Base-by-base conservation (phyloP, 106 monocot genomes). In the Apostasia shenzhenica region DNA sequence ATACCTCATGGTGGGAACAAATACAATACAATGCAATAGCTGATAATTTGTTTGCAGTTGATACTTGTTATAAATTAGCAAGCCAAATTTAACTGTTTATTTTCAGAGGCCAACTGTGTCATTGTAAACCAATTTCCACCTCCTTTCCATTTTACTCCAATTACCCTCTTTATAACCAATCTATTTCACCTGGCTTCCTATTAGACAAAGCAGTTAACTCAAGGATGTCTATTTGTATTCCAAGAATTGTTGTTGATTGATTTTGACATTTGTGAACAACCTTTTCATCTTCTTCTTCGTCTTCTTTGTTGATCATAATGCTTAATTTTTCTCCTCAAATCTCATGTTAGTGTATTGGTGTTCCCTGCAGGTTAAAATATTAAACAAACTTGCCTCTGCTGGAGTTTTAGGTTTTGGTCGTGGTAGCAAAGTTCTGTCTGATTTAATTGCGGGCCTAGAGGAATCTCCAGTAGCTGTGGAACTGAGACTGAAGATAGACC, bases 401-500 rank as follows among this genome's bases (percentile, higher is more conserved):
- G 84, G 71, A 72, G 70, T 78, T 73, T 75, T 76, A 54, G 84
- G 73, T 67, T 70, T 71, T 73, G 54, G 51, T 48, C 55, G 54
- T 66, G 92, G 86, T 45, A 92, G 97, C 77, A 81, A 81, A 73
- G 77, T 81, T 77, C 77, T 97, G 67, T 92, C 89, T 59, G 87
- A 97, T 78, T 75, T 97, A 81, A 67, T 97, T n/a, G 89, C 87
- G 45, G 92, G 92, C 12, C 74, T 97, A 46, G 86, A 97, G 67
- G 97, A 97, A 73, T 75, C 97, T 52, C 77, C 73, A 72, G 63
- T 97, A n/a, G 70, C 97, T 41, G 77, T 89, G 45, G 97, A 97
- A 83, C 52, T 97, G 52, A 92, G 97, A 71, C 70, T 97, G 71
- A 97, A 92, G 81, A 97, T 92, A 63, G 84, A 89, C 78, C 89